Base-by-base conservation (phyloP, 345 rosid species). In the Sisymbrium altissimum region DNA sequence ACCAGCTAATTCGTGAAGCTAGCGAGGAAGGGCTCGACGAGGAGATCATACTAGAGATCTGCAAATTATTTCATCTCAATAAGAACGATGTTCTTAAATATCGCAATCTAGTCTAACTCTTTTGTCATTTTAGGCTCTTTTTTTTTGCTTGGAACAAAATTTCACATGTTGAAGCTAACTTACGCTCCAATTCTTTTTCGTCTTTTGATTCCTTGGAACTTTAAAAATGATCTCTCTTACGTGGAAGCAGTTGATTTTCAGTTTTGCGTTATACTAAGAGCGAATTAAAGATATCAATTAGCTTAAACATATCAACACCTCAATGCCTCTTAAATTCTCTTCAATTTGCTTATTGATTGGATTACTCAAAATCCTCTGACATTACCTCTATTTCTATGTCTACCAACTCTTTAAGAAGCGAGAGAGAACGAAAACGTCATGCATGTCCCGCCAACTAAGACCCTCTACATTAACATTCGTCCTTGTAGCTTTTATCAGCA, bases 11-110 rank as follows among this genome's bases (percentile, higher is more conserved):
- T 54, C 9, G 64, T 40, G 74, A 77, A 58, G 76, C 70, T 25
- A 84, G 71, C 32, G 72, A 75, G 33, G 84, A 83, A 66, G 90
- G 85, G 35, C 88, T 88, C 2, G 80, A 75, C 40, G 74, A 88
- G 72, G 27, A 48, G 14, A 79, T 30, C 9, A 76, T 94, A 41
- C 45, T 82, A 33, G 74, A 81, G 19, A 86, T 92, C 73, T 89
- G 97, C 85, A 82, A 79, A 74, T 68, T 66, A 13, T 92, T 81
- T 57, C 59, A 74, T 35, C 78, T 95, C 82, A 83, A 84, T 66
- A 64, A 73, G 5, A 79, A 30, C 1, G 96, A 91, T 65, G 93
- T 87, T 50, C 52, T 81, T 8, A 92, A 92, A 83, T 95, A 81
- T 64, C 85, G 81, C 67, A 71, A 80, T 43, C 55, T 66, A 27